Percentiles rank a stretch among this genome's conserved stretches.
phyloP scores from a whole-genome alignment of 1,139 yeast species.

The Barnettozyma hawaiiensis region DNA sequence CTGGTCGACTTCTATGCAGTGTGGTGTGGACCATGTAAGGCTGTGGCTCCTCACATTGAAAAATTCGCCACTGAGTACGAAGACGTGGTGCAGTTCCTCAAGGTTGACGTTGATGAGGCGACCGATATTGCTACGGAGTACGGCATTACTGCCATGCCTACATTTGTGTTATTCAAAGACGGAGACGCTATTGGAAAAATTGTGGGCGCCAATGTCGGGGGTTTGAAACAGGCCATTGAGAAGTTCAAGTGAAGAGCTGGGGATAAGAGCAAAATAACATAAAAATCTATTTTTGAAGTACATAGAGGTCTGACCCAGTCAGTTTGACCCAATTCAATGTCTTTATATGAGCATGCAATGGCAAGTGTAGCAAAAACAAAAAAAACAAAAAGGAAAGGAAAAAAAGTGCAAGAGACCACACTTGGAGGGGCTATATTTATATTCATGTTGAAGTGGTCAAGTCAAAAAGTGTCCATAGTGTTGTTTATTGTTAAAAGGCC shows the following conservation, averaged over 20 bases:
- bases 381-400: neutral
- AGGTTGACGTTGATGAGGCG: slow-evolving; percentile 75
- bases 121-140: slow-evolving; percentile 63
- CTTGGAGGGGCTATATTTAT: neutral
- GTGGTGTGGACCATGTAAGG: slow-evolving; percentile 95
- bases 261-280: neutral
- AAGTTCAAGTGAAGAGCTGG: slow-evolving; percentile 14
- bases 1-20: slow-evolving; percentile 82
- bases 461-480: neutral
- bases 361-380: neutral
- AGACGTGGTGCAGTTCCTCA: slow-evolving; percentile 61
- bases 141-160: slow-evolving; percentile 82
- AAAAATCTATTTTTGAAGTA: neutral
- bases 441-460: neutral
- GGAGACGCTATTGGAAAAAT: slow-evolving; percentile 60
- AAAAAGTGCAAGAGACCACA: too few species aligned
- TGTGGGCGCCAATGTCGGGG: slow-evolving; percentile 70
- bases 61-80: slow-evolving; percentile 36
- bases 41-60: slow-evolving; percentile 73
- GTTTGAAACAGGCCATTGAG: slow-evolving; percentile 36
- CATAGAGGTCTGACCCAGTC: neutral
- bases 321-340: neutral
- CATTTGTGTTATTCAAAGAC: slow-evolving; percentile 66
- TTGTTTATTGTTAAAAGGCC: neutral
- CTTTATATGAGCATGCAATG: neutral